Percentiles rank a stretch among this genome's conserved stretches.
Evolutionary conservation across 1,284 basidiomycete species (phyloP).

Genomic region (Malassezia sp.): DNA sequence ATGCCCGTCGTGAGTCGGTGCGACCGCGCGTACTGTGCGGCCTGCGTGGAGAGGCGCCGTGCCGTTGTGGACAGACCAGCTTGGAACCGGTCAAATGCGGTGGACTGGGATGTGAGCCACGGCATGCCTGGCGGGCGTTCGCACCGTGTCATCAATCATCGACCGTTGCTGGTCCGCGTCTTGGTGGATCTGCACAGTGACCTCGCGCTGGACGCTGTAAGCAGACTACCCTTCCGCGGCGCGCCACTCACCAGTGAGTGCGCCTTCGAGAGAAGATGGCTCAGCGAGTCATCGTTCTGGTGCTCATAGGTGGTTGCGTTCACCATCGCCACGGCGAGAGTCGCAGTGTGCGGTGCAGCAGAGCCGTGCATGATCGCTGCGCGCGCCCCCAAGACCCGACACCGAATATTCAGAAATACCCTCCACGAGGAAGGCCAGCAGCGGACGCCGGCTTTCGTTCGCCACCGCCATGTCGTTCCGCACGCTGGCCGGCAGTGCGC

Average conservation of each 20-base stretch:
- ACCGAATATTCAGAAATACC: too few relatives aligned
- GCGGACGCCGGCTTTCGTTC: too few relatives aligned
- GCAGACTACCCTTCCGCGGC: too few relatives aligned
- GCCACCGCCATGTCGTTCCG: neutral
- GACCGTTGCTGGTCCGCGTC: slow-evolving; percentile 33
- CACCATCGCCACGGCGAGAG: neutral
- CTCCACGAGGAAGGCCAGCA: too few relatives aligned
- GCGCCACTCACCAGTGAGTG: slow-evolving; percentile 17
- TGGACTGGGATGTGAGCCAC: slow-evolving; percentile 12
- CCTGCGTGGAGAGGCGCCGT: slow-evolving; percentile 22
- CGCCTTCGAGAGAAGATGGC: slow-evolving; percentile 35
- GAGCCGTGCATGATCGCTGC: too few relatives aligned
- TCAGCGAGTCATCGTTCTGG: slow-evolving; percentile 39
- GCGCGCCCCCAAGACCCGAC: too few relatives aligned
- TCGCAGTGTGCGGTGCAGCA: too few relatives aligned
- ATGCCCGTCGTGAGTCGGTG: slow-evolving; percentile 29
- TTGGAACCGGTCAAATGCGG: slow-evolving; percentile 28
- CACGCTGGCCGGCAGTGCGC: neutral
- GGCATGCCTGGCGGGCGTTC: too few relatives aligned
- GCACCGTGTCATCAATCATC: slow-evolving; percentile 9
- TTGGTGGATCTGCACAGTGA: slow-evolving; percentile 38
- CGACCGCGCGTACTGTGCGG: slow-evolving; percentile 24
- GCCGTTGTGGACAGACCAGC: slow-evolving; percentile 25
- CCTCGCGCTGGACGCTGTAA: slow-evolving; percentile 26
- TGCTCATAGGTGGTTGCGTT: slow-evolving; percentile 27